These are phyloP conservation scores for Nitzschia sp. DNA, from an alignment of 108 stramenopile genomes.

Conservation along the genomic window DNA sequence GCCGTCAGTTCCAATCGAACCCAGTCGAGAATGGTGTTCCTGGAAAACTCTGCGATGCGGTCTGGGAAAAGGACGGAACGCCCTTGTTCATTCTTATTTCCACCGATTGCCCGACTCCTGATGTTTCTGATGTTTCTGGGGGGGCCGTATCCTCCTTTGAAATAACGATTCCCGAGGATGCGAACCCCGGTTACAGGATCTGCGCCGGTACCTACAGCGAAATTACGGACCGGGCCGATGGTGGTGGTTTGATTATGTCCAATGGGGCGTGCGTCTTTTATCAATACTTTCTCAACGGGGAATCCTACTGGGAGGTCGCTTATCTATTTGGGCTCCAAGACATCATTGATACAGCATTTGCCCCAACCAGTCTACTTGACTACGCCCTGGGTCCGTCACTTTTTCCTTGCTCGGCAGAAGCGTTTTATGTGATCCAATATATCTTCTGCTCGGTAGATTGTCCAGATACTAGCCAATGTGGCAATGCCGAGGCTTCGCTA, in stretches of 20 bases:
- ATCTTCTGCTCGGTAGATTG: too few species aligned
- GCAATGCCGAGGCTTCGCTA: too few species aligned
- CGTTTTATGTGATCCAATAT: too few species aligned
- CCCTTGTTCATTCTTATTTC: neutral
- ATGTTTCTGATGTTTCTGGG: neutral
- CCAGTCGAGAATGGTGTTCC: neutral
- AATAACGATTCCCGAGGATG: neutral
- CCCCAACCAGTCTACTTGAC: too few species aligned
- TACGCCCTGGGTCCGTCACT: too few species aligned
- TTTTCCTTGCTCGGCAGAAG: too few species aligned
- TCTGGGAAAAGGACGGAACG: neutral
- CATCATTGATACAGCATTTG: too few species aligned
- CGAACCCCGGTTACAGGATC: neutral
- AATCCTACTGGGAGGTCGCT: neutral
- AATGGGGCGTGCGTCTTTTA: neutral
- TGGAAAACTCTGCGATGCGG: neutral
- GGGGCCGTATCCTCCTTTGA: neutral
- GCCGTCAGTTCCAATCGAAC: neutral
- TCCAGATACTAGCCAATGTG: too few species aligned
- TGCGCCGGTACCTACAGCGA: neutral
- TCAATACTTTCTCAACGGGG: neutral
- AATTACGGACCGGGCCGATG: neutral
- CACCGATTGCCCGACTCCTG: neutral
- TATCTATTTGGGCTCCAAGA: neutral
- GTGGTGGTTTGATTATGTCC: neutral